Base-by-base conservation (phyloP, 2,329 filamentous ascomycete genomes). In the Pyrenophora teres region DNA sequence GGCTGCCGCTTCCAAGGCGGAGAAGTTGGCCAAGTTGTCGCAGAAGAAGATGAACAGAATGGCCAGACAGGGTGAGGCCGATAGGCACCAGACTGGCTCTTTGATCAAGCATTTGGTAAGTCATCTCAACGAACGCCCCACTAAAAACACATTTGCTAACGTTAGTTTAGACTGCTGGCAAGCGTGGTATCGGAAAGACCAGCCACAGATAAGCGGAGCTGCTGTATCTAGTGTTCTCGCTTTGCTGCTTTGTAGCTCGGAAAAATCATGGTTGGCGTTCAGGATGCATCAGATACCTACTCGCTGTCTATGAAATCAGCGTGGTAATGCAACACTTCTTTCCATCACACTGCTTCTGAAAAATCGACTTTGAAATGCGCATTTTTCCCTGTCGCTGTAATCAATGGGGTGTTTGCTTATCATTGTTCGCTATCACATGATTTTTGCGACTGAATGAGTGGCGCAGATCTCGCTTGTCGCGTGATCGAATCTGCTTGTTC, bases 11-110 rank as follows among this genome's bases (percentile, higher is more conserved):
- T 82, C 81, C 54, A 95, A 93, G 83, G 92, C 90, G 32, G 92
- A 96, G 76, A 87, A 88, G 68, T 80, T 95, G 73, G 83, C 86
- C 72, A 97, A 96, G 83, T 78, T 99, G 72, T 83, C 87, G 68
- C 95, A 99, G 87, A 92, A 93, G 83, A 93, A 92, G 85, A 97
- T 95, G 92, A 99, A 99, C 81, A 86, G 93, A 61, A 94, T 95
- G 88, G 94, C 94, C 38, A 87, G 92, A 75, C 90, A 95, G 82
- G 94, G 94, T 81, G 94, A 99, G 80, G 92, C 88, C 56, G 94
- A 99, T 82, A 86, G 95, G 73, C 93, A 97, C 78, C 86, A 86
- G 56, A 87, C 87, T 49, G 89, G 89, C 32, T 83, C 89, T 46
- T 78, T 96, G 76, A 85, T 87, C 57, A 99, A 96, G 80, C 94